Evolutionary conservation across 192 early-diverging fungal genomes (phyloP).

Genomic region (Backusella luteola): DNA sequence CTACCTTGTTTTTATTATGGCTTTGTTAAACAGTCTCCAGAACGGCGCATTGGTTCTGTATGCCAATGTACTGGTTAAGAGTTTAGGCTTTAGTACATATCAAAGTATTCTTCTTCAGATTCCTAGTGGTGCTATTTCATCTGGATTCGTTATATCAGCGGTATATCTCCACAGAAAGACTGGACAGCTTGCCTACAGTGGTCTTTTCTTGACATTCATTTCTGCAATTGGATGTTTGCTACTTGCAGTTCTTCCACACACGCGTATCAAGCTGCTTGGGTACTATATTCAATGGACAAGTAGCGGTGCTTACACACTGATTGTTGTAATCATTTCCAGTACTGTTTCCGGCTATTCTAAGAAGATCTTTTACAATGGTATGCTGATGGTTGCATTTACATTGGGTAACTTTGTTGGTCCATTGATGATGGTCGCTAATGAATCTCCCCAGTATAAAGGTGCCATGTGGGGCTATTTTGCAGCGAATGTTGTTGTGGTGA

Average conservation of each 20-base stretch:
- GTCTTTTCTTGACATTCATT: not conserved
- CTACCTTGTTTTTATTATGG: not conserved
- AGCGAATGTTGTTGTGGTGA: slow-evolving; percentile 1
- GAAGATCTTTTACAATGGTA: slow-evolving; percentile 13
- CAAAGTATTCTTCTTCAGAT: slow-evolving; percentile 12
- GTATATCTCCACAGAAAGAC: not conserved
- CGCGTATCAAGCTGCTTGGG: not conserved
- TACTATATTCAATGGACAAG: not conserved
- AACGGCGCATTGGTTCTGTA: slow-evolving; percentile 21
- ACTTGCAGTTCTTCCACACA: not conserved
- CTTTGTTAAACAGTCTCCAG: slow-evolving; percentile 4
- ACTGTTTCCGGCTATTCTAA: slow-evolving; percentile 23
- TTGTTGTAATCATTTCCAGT: not conserved
- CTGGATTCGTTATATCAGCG: not conserved
- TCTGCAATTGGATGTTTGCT: not conserved
- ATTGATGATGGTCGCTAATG: not conserved
- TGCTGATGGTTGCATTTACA: not conserved
- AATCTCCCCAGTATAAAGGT: not conserved
- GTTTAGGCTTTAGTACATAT: slow-evolving; percentile 17
- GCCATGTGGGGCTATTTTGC: slow-evolving; percentile 9
- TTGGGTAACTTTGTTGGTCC: slow-evolving; percentile 9
- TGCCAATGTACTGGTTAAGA: slow-evolving; percentile 5
- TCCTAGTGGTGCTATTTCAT: not conserved
- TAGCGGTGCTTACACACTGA: slow-evolving; percentile 6
- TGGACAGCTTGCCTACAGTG: not conserved